Evolutionary conservation across 306 rosid genomes (phyloP).

Genomic region (Sindora glabra): DNA sequence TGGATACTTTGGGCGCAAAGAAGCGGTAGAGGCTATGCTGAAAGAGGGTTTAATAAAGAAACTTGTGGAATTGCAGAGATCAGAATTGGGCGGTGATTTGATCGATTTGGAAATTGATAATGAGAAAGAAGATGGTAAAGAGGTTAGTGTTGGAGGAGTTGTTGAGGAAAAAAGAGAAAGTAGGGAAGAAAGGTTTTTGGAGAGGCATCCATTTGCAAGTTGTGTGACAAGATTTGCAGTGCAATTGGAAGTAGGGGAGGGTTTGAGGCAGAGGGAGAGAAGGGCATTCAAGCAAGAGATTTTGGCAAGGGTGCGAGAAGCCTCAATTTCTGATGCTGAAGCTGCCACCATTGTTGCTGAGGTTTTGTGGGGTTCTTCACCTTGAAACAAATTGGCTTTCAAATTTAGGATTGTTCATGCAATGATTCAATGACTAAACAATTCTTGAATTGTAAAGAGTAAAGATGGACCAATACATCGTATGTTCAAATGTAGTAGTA

Average conservation of each 20-base stretch:
- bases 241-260: constrained; percentile 89
- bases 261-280: constrained; percentile 80
- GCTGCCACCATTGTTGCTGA: constrained; percentile 76
- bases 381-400: constrained; percentile 10
- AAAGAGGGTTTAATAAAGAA: constrained; percentile 55
- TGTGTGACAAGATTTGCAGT: constrained; percentile 80
- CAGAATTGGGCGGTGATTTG: constrained; percentile 54
- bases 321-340: constrained; percentile 73
- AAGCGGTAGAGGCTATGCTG: constrained; percentile 75
- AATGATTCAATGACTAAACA: too few species aligned
- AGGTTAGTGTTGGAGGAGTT: constrained; percentile 10
- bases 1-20: constrained; percentile 85
- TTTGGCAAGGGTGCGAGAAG: constrained; percentile 48
- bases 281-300: constrained; percentile 69
- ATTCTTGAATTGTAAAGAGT: too few species aligned
- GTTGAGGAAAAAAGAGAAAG: constrained; percentile 21
- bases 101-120: constrained; percentile 22
- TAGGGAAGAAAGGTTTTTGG: constrained; percentile 25
- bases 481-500: neutral
- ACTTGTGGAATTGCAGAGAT: constrained; percentile 68
- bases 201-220: constrained; percentile 58
- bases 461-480: neutral
- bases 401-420: too few species aligned
- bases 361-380: constrained; percentile 81
- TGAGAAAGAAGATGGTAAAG: constrained; percentile 13